Evolutionary conservation across 1,284 basidiomycete species (phyloP), one percentile per base, ranked within the genome.

Genomic region (Papiliotrema terrestris): DNA sequence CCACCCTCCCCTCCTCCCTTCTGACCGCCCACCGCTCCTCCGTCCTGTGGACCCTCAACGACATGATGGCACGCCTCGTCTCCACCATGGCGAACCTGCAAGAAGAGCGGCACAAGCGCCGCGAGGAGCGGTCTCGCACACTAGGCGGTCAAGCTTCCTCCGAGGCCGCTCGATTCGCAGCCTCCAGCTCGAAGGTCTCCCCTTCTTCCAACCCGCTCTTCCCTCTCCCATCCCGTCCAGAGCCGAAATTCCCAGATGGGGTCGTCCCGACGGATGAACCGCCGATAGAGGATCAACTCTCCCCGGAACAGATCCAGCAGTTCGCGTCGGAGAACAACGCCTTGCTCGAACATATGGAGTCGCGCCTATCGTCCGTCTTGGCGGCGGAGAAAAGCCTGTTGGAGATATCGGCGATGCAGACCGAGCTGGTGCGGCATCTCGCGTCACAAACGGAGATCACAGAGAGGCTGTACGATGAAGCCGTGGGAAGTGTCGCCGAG

Each of bases 331-430:
- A 83, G 62, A 80, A 81, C 47, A 78, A 77, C 4, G 74, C 75
- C 11, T 69, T 83, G 13, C 69, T 83, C 37, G 71, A 78, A 58
- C 74, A 79, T 54, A 79, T 82, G 60, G 75, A 79, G 53, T 71
- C 75, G 20, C 79, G 80, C 38, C 71, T 82, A 17, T 71, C 70
- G 6, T 72, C 78, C 4, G 78, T 83, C 19, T 74, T 81, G 23
- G 67, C 73, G 36, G 81, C 82, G 19, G 81, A 83, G 63, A 75
- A 74, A 51, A 78, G 78, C 32, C 64, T 83, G 49, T 65, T 80
- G 56, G 81, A 82, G 64, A 82, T 83, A 56, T 78, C 78, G 35
- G 70, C 78, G 37, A 69, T 83, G n/a, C 82, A 83, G 66, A 78
- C 79, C 8, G 80, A 82, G 60, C 75, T 83, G 45, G 76, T 82